A percentile compares a stretch with the other conserved stretches of the same genome.
phyloP scores from a whole-genome alignment of 768 basidiomycete genomes.

The Xerocomellus amylosporus region DNA sequence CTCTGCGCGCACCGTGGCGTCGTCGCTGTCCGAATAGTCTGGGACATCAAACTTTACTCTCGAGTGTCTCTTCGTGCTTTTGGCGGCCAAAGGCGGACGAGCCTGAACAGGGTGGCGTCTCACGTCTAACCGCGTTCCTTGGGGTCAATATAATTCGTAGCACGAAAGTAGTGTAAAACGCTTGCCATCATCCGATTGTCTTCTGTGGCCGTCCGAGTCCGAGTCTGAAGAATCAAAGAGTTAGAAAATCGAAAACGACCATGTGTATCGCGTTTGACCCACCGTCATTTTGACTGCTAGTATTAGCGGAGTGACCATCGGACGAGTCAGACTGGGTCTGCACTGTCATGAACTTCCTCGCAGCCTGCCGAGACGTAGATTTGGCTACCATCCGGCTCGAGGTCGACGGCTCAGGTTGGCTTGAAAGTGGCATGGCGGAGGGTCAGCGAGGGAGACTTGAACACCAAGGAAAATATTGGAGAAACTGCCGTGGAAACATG shows the following conservation, averaged over 20 bases:
- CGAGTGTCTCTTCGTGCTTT: conserved; percentile 1
- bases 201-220: conserved; percentile 7
- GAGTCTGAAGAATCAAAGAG: conserved; percentile 14
- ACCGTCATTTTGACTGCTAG: conserved; percentile 6
- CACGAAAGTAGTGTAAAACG: background rate
- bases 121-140: conserved; percentile 2
- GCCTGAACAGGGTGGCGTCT: background rate
- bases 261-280: conserved; percentile 3
- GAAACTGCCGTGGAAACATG: background rate
- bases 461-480: background rate
- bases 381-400: background rate
- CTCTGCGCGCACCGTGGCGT: conserved; percentile 10
- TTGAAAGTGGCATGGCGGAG: conserved; percentile 10
- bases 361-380: conserved; percentile 9
- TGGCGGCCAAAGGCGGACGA: background rate
- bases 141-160: background rate
- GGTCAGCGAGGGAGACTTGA: conserved; percentile 11
- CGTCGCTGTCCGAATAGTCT: conserved; percentile 14
- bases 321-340: conserved; percentile 8
- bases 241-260: background rate
- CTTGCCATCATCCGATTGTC: conserved; percentile 2
- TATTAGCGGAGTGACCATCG: background rate
- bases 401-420: background rate
- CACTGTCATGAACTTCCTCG: conserved; percentile 9
- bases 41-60: conserved; percentile 16